Evolutionary conservation across 176 grass and related monocot genomes (phyloP), one percentile per base, ranked within the genome.

Genomic region (Oryza glaberrima): DNA sequence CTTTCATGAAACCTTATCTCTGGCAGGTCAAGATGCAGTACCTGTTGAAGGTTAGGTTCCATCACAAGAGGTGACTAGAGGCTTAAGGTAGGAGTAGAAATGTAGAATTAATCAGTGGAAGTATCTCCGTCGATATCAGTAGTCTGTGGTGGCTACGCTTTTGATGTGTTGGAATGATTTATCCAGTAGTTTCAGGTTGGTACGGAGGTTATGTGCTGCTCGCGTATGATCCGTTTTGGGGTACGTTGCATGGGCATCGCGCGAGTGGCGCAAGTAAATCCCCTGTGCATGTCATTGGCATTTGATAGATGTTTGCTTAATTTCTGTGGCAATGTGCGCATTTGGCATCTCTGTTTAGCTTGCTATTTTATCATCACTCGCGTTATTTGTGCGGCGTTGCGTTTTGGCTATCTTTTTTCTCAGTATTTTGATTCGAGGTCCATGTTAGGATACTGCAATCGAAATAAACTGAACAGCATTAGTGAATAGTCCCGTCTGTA

Each of bases 11-110:
- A 76, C n/a, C 25, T 61, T 65, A 1, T 87, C 16, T 70, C 58
- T 89, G 65, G 41, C 93, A 98, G 96, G 96, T 98, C 12, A 98
- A 98, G 89, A 90, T 98, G 96, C 96, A 98, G 85, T 98, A 87
- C 87, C 81, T 98, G 70, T 77, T 98, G 80, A 98, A 98, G 73
- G 96, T 98, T 71, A 88, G 75, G 44, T 98, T 98, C 85, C 93
- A 90, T 88, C 93, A 98, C 85, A 98, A 98, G 87, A 95, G 93
- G 80, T 93, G 77, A 93, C 16, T 52, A 64, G 69, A 56, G 49
- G 56, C 46, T 7, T 63, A 15, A 13, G 22, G 44, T 54, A 54
- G 43, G n/a, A 70, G 30, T 73, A 28, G 44, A 82, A 52, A 69
- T 70, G 30, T 73, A 28, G 44, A 82, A 52, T 75, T 70, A 40